Percentiles rank a stretch among this genome's conserved stretches.
Evolutionary conservation across 2,329 filamentous ascomycete species (phyloP).

Genomic region (Cladosporium sp.): DNA sequence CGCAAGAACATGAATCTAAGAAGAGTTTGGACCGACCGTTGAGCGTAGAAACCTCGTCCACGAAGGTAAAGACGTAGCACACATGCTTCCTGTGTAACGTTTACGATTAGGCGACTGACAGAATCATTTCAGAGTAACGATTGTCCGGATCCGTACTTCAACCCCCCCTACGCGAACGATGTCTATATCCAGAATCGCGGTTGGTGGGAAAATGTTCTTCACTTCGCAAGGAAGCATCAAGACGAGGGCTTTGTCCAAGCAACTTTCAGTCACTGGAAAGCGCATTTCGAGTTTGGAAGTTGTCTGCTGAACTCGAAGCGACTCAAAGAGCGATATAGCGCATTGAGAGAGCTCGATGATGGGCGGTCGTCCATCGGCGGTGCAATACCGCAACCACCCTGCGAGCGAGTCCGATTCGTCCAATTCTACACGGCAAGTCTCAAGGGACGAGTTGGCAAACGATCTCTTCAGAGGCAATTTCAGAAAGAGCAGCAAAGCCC

Average conservation of each 20-base stretch:
- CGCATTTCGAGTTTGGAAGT: slow-evolving; percentile 74
- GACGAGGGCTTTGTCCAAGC: slow-evolving; percentile 65
- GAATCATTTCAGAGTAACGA: neutral
- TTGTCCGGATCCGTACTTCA: slow-evolving; percentile 58
- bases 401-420: slow-evolving; percentile 65
- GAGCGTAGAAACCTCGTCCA: too few species aligned
- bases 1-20: too few species aligned
- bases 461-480: neutral
- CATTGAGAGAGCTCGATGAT: slow-evolving; percentile 27
- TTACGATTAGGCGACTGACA: slow-evolving; percentile 19
- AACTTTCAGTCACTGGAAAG: slow-evolving; percentile 67
- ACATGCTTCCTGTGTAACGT: slow-evolving; percentile 16
- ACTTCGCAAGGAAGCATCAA: slow-evolving; percentile 79
- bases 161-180: slow-evolving; percentile 73
- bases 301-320: slow-evolving; percentile 67
- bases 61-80: too few species aligned
- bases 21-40: too few species aligned
- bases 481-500: too few species aligned
- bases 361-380: neutral
- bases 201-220: slow-evolving; percentile 62
- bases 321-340: slow-evolving; percentile 66
- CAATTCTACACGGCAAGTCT: slow-evolving; percentile 82
- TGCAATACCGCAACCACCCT: neutral
- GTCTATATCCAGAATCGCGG: slow-evolving; percentile 63
- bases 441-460: neutral